phyloP scores from a whole-genome alignment of 257 asterid genomes.

The Nicotiana tomentosiformis region DNA sequence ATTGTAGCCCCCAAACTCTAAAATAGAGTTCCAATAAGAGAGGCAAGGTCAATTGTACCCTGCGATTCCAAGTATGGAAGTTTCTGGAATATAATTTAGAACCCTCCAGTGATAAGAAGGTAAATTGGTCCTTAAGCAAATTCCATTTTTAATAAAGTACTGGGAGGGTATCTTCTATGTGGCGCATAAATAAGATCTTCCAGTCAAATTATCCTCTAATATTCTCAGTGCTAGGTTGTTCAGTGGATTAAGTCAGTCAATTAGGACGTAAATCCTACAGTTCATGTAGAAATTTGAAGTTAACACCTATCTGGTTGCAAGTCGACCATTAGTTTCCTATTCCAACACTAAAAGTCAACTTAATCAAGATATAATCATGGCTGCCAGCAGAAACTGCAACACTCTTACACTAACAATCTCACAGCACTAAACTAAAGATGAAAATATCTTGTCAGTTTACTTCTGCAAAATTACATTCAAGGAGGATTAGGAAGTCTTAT shows the following conservation, averaged over 20 bases:
- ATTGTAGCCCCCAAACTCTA: not conserved
- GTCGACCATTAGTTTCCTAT: not conserved
- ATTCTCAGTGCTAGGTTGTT: not conserved
- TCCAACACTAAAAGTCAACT: not conserved
- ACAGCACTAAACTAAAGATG: not conserved
- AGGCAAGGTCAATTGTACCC: not conserved
- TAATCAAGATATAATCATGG: not conserved
- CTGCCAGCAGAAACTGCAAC: not conserved
- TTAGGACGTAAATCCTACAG: slow-evolving; percentile 3
- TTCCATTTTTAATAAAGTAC: not conserved
- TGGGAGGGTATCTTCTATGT: not conserved
- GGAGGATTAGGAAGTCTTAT: slow-evolving; percentile 8
- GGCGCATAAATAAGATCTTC: not conserved
- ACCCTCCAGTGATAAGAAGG: not conserved
- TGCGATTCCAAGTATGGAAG: not conserved
- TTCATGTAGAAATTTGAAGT: not conserved
- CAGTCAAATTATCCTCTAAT: not conserved
- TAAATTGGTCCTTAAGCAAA: not conserved
- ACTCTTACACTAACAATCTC: not conserved
- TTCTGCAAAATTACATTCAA: not conserved
- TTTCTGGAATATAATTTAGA: slow-evolving; percentile 5
- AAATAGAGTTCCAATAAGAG: not conserved
- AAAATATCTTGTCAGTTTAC: not conserved
- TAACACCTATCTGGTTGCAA: not conserved
- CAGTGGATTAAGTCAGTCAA: not conserved